Evolutionary conservation across 129 eudicot genomes (phyloP).

Genomic region (Artemisia annua): DNA sequence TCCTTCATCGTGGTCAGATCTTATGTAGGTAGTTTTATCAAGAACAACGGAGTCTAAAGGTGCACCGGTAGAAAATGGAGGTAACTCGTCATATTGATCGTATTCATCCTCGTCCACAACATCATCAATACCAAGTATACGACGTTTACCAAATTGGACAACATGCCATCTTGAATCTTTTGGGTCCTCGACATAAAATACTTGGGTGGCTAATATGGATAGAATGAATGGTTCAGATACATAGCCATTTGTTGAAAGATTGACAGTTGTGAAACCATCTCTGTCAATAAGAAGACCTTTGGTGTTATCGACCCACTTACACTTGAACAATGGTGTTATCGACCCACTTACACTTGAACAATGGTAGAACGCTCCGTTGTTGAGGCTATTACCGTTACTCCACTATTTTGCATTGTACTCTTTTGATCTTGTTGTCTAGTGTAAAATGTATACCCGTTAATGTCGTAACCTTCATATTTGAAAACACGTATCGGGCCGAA

Average conservation of each 20-base stretch:
- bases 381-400: not conserved
- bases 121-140: too few relatives aligned
- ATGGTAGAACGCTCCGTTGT: not conserved
- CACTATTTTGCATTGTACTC: not conserved
- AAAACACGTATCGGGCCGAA: not conserved
- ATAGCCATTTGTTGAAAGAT: not conserved
- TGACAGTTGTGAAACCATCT: not conserved
- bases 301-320: not conserved
- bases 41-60: too few relatives aligned
- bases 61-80: too few relatives aligned
- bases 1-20: too few relatives aligned
- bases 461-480: not conserved
- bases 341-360: too few relatives aligned
- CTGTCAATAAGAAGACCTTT: not conserved
- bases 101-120: too few relatives aligned
- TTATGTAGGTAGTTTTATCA: too few relatives aligned
- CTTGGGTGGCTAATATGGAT: not conserved
- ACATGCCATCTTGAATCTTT: too few relatives aligned
- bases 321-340: not conserved
- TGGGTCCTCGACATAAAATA: not conserved
- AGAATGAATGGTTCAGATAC: not conserved
- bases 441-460: not conserved
- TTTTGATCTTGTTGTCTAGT: not conserved
- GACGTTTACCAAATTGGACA: too few relatives aligned
- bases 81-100: too few relatives aligned